Evolutionary conservation across 352 stramenopile genomes (phyloP).

Genomic region (Pythium brachiatum): DNA sequence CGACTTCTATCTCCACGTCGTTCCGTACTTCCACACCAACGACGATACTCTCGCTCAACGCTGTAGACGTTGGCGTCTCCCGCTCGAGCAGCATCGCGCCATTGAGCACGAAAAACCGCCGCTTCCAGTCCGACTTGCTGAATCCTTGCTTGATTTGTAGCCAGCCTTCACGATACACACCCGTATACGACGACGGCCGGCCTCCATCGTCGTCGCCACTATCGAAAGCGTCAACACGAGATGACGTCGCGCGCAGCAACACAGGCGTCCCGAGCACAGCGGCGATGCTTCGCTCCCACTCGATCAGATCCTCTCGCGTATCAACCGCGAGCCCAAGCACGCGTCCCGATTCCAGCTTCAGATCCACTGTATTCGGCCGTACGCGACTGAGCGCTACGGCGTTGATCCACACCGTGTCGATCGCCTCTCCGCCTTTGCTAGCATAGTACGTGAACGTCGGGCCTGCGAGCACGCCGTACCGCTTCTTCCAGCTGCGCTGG

Average conservation of each 20-base stretch:
- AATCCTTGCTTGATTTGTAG: slow-evolving; percentile 51
- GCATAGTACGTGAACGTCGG: slow-evolving; percentile 54
- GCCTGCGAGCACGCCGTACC: slow-evolving; percentile 50
- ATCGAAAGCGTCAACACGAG: slow-evolving; percentile 1
- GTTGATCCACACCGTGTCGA: slow-evolving; percentile 32
- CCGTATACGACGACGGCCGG: slow-evolving; percentile 20
- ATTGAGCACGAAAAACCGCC: slow-evolving; percentile 58
- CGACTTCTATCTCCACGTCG: slow-evolving; percentile 40
- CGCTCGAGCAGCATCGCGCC: slow-evolving; percentile 63
- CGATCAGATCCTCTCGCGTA: slow-evolving; percentile 37
- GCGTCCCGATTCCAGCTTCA: slow-evolving; percentile 24
- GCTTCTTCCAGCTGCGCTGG: slow-evolving; percentile 45
- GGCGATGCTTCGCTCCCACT: slow-evolving; percentile 34
- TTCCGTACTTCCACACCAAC: slow-evolving; percentile 47
- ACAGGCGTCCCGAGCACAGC: slow-evolving; percentile 16
- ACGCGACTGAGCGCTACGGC: slow-evolving; percentile 31
- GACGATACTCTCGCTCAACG: slow-evolving; percentile 46
- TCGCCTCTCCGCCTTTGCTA: slow-evolving; percentile 24
- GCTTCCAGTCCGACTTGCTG: slow-evolving; percentile 46
- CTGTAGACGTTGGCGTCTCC: slow-evolving; percentile 44
- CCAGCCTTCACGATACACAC: slow-evolving; percentile 50
- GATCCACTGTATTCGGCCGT: slow-evolving; percentile 33
- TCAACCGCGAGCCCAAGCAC: slow-evolving; percentile 34
- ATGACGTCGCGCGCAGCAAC: slow-evolving; percentile 13
- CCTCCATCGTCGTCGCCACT: background rate